A percentile compares a stretch with the other conserved stretches of the same genome.
Evolutionary conservation across 2,329 filamentous ascomycete species (phyloP).

Genomic region (Colletotrichum tofieldiae): DNA sequence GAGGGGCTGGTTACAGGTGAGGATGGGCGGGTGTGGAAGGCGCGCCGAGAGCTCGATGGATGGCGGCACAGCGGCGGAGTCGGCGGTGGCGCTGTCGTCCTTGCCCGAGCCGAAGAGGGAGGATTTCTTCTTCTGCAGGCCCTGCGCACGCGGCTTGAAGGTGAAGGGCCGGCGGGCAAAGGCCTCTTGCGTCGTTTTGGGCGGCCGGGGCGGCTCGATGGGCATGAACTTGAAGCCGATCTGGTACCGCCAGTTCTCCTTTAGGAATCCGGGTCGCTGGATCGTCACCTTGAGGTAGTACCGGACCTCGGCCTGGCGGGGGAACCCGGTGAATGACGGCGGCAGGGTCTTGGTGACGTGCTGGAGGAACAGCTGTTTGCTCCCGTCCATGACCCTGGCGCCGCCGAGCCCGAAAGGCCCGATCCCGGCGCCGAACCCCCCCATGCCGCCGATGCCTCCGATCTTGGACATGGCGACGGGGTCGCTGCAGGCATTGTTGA

Average conservation of each 20-base stretch:
- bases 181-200: conserved; percentile 79
- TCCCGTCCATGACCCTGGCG: conserved; percentile 75
- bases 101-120: conserved; percentile 69
- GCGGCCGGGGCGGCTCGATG: conserved; percentile 87
- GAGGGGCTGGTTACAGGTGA: conserved; percentile 90
- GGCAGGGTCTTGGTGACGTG: conserved; percentile 92
- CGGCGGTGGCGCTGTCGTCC: conserved; percentile 44
- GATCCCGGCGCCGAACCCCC: conserved; percentile 63
- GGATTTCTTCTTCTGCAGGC: conserved; percentile 66
- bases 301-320: conserved; percentile 88
- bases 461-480: conserved; percentile 67
- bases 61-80: conserved; percentile 66
- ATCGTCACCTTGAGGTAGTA: conserved; percentile 98
- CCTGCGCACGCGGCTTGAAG: conserved; percentile 62
- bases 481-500: conserved; percentile 81
- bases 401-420: conserved; percentile 66
- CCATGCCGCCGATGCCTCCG: conserved; percentile 67
- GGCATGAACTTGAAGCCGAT: conserved; percentile 88
- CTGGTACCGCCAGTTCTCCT: conserved; percentile 85
- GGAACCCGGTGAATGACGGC: conserved; percentile 89
- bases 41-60: conserved; percentile 84
- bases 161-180: conserved; percentile 83
- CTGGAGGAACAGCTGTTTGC: conserved; percentile 71
- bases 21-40: conserved; percentile 87
- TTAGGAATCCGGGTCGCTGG: conserved; percentile 88